Evolutionary conservation across 1,284 basidiomycete species (phyloP), one percentile per base, ranked within the genome.

Genomic region (Tilletia indica): DNA sequence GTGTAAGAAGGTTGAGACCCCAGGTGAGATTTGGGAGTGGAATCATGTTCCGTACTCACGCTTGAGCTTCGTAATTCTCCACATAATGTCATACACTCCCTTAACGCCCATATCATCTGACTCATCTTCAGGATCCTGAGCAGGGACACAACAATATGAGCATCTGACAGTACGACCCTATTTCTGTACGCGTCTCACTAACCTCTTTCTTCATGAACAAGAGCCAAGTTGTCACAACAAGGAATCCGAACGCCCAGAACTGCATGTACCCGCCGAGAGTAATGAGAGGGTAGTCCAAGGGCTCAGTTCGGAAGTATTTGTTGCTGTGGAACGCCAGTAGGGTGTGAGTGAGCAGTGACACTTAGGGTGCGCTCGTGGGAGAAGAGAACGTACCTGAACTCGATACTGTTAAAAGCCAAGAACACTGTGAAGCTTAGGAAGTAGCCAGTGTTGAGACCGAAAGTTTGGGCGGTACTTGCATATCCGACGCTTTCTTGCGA

Each of bases 381-480:
- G 14, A n/a, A 14, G 11, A 87, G n/a, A 12, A 58, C 90, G 72
- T 78, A 94, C 92, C 90, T 89, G 82, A 99, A 99, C 58, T 92
- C 91, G 79, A 94, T 90, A 78, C 93, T 94, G 84, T 98, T 99
- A 83, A 99, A 90, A 0, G 97, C 96, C 42, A 99, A 88, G 83
- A 99, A 99, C 36, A 99, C 94, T 36, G 97, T 99, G 82, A 98
- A 99, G 6, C 93, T 94, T 51, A 95, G 89, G 80, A 99, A 97
- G 85, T 92, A 98, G 38, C 97, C 97, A 3, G 93, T 93, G 80
- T 97, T 98, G 56, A 99, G 88, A 21, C 97, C 97, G 71, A 99
- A 93, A 0, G 97, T 99, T 85, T 99, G 97, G 68, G 96, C 97
- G 3, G 96, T 99, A 36, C 93, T 96, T 5, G 97, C 97, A 82